Evolutionary conservation across 371 early-diverging fungal species (phyloP).

Genomic region (Mucor sp.): DNA sequence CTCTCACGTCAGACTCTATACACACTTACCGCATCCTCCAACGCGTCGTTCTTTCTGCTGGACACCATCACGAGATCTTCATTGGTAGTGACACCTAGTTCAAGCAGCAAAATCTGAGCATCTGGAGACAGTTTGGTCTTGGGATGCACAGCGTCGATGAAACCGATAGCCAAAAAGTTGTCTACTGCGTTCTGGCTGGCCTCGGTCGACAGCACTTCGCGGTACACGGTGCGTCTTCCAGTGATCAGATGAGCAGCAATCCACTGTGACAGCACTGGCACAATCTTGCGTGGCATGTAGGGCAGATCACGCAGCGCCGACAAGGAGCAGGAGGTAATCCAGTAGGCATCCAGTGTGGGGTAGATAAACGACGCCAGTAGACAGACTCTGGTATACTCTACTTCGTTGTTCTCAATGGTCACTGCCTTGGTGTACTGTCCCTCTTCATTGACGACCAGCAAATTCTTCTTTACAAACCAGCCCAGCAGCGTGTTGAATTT

Average conservation of each 20-base stretch:
- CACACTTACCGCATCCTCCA: slow-evolving; percentile 5
- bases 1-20: too few species aligned
- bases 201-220: slow-evolving; percentile 54
- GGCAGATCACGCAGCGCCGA: slow-evolving; percentile 53
- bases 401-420: slow-evolving; percentile 29
- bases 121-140: slow-evolving; percentile 50
- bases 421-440: slow-evolving; percentile 24
- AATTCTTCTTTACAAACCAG: slow-evolving; percentile 33
- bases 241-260: slow-evolving; percentile 55
- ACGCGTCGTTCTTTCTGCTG: slow-evolving; percentile 17
- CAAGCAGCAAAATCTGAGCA: slow-evolving; percentile 48
- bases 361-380: slow-evolving; percentile 51
- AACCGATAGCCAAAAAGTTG: slow-evolving; percentile 48
- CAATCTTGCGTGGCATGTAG: slow-evolving; percentile 53
- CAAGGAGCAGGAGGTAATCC: slow-evolving; percentile 55
- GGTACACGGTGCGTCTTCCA: slow-evolving; percentile 50
- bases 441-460: slow-evolving; percentile 21
- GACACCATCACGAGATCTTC: slow-evolving; percentile 53
- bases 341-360: slow-evolving; percentile 53
- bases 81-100: slow-evolving; percentile 47
- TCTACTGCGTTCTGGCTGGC: slow-evolving; percentile 52
- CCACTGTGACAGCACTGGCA: slow-evolving; percentile 53
- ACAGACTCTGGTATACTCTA: slow-evolving; percentile 38
- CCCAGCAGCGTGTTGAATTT: slow-evolving; percentile 40
- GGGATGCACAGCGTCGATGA: slow-evolving; percentile 49